A percentile compares a stretch with the other conserved stretches of the same genome.
These are phyloP conservation scores for Parachlorella kessleri DNA, from an alignment of 139 green algal genomes.

Conservation along the genomic window DNA sequence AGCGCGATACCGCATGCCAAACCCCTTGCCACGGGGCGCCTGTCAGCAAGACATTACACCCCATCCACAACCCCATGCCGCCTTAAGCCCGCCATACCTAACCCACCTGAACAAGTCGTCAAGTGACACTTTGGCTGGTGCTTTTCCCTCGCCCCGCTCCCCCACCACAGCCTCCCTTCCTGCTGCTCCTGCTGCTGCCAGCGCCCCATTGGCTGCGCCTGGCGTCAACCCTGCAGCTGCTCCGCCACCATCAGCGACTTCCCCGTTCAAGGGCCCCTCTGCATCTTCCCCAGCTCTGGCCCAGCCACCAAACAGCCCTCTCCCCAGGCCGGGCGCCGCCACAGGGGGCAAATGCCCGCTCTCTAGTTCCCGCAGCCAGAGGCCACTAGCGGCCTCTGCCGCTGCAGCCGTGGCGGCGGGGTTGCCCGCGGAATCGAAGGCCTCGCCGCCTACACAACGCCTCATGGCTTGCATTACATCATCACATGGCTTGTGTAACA, in stretches of 20 bases:
- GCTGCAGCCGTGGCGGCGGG: slow-evolving; percentile 43
- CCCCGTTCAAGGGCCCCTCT: background rate
- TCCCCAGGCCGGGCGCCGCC: slow-evolving; percentile 49
- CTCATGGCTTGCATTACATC: no score
- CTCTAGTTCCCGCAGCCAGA: slow-evolving; percentile 59
- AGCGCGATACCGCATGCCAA: background rate
- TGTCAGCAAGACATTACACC: background rate
- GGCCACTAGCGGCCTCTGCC: slow-evolving; percentile 48
- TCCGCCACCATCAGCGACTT: background rate
- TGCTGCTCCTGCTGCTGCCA: slow-evolving; percentile 14
- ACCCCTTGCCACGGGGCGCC: background rate
- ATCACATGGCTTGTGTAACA: no score
- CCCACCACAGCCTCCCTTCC: background rate
- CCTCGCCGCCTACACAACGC: slow-evolving; percentile 45
- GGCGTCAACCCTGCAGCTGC: background rate
- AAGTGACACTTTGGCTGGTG: slow-evolving; percentile 25
- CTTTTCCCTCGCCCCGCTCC: no score
- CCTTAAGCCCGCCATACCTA: background rate
- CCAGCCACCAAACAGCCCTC: slow-evolving; percentile 63
- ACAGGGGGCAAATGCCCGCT: background rate
- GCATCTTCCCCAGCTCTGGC: background rate
- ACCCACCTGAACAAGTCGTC: slow-evolving; percentile 38
- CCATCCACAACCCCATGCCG: background rate
- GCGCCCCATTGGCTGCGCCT: background rate
- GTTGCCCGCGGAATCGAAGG: slow-evolving; percentile 33